Base-by-base conservation (phyloP, 2,329 filamentous ascomycete genomes). In the Meredithiella fracta region DNA sequence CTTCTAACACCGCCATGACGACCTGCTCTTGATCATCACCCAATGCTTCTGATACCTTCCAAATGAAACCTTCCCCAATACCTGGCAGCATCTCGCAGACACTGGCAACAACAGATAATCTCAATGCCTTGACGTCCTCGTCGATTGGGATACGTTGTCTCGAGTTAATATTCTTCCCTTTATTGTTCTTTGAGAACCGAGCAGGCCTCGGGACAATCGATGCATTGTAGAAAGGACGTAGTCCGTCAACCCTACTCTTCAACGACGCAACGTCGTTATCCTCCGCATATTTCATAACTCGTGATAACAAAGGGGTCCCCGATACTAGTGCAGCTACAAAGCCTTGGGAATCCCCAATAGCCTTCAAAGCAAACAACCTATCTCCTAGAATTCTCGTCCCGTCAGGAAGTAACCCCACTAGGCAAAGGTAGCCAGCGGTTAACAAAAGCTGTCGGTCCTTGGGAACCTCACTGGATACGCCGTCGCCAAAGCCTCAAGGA, bases 21-120 rank as follows among this genome's bases (percentile, higher is more conserved):
- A 92, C 83, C 65, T 83, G 77, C 67, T 96, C 89, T 0, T 83
- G 77, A 63, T 90, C 74, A 61, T 92, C 82, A 47, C 72, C 69
- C 65, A 92, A 96, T 64, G 86, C 81, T 62, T 91, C 85, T 23
- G 96, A 73, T 8, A 94, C 74, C 62, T 78, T 84, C 17, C 86
- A 75, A 15, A 97, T 73, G 64, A 95, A 97, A 0, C 77, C 86
- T 3, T 86, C 83, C 3, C 90, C 89, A 8, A 97, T 72, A 60
- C 94, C 80, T 0, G 91, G 88, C 64, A 97, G 96, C 0, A 97
- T 73, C 64, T 98, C 91, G 65, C 95, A 89, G n/a, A 98, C 76
- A 66, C 94, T 87, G 0, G 85, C 85, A 53, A 97, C 80, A 51
- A 91, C 79, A 62, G 85, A 90, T 79, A 94, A 84, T 44, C 76